phyloP scores from a whole-genome alignment of 2,329 filamentous ascomycete species.

The Penicillium sp. region DNA sequence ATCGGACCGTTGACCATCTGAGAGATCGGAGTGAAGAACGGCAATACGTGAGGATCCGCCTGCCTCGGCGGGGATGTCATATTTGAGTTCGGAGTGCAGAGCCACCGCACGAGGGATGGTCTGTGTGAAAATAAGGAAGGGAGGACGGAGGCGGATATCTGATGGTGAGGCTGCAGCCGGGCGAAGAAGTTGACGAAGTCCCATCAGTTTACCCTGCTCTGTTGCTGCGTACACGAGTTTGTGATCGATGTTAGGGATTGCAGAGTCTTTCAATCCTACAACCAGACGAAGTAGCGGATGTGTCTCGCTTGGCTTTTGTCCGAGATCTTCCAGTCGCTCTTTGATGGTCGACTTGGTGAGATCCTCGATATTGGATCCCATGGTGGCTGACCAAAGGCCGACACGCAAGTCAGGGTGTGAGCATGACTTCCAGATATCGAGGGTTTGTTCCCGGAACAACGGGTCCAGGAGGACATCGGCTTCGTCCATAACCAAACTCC shows the following conservation, averaged over 20 bases:
- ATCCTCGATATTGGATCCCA: constrained; percentile 87
- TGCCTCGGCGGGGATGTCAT: constrained; percentile 87
- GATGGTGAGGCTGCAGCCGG: constrained; percentile 58
- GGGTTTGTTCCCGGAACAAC: constrained; percentile 83
- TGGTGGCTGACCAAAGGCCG: constrained; percentile 93
- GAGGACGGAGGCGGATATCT: constrained; percentile 65
- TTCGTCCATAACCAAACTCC: constrained; percentile 81
- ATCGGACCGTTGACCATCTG: constrained; percentile 68
- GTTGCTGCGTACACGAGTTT: constrained; percentile 86
- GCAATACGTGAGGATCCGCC: constrained; percentile 82
- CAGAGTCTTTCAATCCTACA: constrained; percentile 94
- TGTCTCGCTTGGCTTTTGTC: constrained; percentile 18
- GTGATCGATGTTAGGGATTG: constrained; percentile 88
- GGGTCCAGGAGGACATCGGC: constrained; percentile 91
- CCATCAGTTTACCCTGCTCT: constrained; percentile 89
- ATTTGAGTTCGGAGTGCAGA: constrained; percentile 83
- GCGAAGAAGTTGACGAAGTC: constrained; percentile 82
- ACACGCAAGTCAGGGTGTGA: constrained; percentile 66
- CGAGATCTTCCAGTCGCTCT: constrained; percentile 44
- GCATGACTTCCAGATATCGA: constrained; percentile 79
- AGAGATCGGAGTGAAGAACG: constrained; percentile 82
- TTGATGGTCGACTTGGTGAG: constrained; percentile 68
- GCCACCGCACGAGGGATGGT: constrained; percentile 88
- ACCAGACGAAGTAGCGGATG: constrained; percentile 73
- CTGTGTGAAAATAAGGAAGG: constrained; percentile 94